phyloP scores from a whole-genome alignment of 2,329 filamentous ascomycete genomes.

The Aureobasidium sp. region DNA sequence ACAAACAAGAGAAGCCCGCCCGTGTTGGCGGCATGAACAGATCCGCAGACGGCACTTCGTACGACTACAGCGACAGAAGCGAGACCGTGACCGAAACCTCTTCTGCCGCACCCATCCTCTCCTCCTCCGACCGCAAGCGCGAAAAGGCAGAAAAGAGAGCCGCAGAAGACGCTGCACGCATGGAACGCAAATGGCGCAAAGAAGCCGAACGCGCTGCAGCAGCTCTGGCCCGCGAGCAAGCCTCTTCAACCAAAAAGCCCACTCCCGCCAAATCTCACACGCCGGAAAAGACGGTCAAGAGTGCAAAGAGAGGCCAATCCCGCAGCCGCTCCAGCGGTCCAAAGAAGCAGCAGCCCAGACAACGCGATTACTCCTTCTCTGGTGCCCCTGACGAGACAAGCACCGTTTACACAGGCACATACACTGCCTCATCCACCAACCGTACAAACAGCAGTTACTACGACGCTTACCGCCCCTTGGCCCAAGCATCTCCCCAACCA shows the following conservation, averaged over 20 bases:
- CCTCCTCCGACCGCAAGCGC: conserved; percentile 28
- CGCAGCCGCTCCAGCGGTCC: conserved; percentile 24
- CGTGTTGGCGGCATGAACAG: conserved; percentile 85
- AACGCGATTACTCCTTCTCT: conserved; percentile 29
- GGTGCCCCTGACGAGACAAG: conserved; percentile 28
- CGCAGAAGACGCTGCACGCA: conserved; percentile 32
- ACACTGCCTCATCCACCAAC: conserved; percentile 20
- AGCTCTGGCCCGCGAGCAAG: conserved; percentile 28
- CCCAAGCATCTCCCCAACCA: conserved; percentile 11
- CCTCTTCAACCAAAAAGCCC: conserved; percentile 15
- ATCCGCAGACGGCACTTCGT: conserved; percentile 67
- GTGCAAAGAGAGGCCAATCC: conserved; percentile 22
- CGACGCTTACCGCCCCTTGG: conserved; percentile 29
- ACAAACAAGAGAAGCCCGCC: conserved; percentile 79
- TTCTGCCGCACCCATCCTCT: conserved; percentile 36
- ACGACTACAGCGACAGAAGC: conserved; percentile 66
- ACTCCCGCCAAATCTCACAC: conserved; percentile 10
- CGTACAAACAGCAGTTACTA: conserved; percentile 29
- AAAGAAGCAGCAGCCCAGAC: conserved; percentile 22
- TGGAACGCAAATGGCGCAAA: conserved; percentile 34
- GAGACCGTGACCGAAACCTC: conserved; percentile 47
- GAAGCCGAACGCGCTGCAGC: conserved; percentile 36
- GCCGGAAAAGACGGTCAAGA: conserved; percentile 21
- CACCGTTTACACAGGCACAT: conserved; percentile 36
- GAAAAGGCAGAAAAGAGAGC: conserved; percentile 35